Conservation (phyloP, 441 rosid species). For the Gossypium schwendimanii region DNA sequence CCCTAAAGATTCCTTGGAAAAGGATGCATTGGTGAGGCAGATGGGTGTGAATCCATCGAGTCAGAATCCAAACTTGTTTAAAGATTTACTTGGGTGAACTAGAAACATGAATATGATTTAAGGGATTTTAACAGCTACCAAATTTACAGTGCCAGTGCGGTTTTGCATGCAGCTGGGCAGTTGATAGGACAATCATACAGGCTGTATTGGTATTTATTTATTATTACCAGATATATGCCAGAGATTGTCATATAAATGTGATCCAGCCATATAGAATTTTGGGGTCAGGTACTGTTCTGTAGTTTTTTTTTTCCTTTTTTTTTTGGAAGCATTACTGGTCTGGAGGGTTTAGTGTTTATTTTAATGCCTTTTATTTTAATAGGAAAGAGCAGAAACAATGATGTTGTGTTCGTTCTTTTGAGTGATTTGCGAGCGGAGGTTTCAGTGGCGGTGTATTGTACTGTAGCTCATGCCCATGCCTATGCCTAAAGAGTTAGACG, state of each 20-base stretch:
- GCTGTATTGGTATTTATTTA: neutral
- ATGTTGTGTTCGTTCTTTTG: neutral
- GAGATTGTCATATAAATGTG: neutral
- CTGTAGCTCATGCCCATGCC: neutral
- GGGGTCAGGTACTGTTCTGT: neutral
- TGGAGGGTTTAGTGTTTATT: neutral
- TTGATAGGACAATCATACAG: neutral
- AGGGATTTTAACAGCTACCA: neutral
- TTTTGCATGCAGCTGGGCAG: neutral
- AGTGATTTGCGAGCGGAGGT: neutral
- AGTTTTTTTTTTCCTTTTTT: neutral
- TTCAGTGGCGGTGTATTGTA: neutral
- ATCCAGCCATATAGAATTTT: neutral
- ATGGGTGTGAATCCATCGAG: conserved; percentile 88
- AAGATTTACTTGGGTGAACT: conserved; percentile 70
- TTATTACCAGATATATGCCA: neutral
- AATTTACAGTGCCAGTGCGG: neutral
- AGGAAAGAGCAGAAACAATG: neutral
- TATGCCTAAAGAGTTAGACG: neutral
- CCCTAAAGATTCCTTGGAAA: conserved; percentile 61
- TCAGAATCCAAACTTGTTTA: conserved; percentile 83
- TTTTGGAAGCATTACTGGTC: neutral
- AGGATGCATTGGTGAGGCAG: conserved; percentile 90
- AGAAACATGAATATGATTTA: neutral
- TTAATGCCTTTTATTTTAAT: neutral